phyloP scores from a whole-genome alignment of 2,329 filamentous ascomycete genomes.

The Ceratocystis cacaofunesta region DNA sequence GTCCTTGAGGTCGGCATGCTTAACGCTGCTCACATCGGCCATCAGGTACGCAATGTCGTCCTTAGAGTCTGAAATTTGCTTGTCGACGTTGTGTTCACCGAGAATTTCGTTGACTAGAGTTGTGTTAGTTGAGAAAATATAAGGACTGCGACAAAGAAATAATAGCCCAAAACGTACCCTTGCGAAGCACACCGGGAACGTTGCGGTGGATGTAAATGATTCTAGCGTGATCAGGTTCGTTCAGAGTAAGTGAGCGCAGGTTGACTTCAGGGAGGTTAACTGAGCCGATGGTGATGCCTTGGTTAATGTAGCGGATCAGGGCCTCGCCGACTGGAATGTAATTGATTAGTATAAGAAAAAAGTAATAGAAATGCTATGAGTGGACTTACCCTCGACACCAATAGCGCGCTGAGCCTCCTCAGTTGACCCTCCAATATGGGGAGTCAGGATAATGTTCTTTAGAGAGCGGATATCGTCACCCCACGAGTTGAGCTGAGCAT shows the following conservation, averaged over 20 bases:
- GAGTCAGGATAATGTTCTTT: constrained; percentile 87
- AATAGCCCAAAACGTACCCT: constrained; percentile 36
- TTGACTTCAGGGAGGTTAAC: constrained; percentile 96
- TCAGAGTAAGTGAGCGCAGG: constrained; percentile 74
- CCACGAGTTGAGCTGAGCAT: constrained; percentile 67
- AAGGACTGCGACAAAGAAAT: not conserved
- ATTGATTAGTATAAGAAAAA: not conserved
- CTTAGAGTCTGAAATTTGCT: constrained; percentile 92
- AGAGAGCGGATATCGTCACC: constrained; percentile 68
- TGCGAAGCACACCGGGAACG: constrained; percentile 82
- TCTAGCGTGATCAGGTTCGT: constrained; percentile 78
- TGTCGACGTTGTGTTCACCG: constrained; percentile 92
- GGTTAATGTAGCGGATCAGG: constrained; percentile 87
- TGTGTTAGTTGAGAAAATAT: not conserved
- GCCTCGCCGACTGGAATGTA: constrained; percentile 55
- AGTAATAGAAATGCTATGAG: not conserved
- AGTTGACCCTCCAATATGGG: constrained; percentile 93
- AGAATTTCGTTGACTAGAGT: constrained; percentile 76
- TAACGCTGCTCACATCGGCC: constrained; percentile 88
- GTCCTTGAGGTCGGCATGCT: constrained; percentile 65
- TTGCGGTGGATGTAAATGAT: constrained; percentile 96
- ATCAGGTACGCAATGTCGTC: constrained; percentile 93
- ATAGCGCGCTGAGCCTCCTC: constrained; percentile 96
- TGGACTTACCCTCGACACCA: constrained; percentile 56
- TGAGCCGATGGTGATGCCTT: constrained; percentile 76